These are phyloP conservation scores for Mortierella sp. DNA, from an alignment of 371 early-diverging fungal genomes.

Conservation along the genomic window DNA sequence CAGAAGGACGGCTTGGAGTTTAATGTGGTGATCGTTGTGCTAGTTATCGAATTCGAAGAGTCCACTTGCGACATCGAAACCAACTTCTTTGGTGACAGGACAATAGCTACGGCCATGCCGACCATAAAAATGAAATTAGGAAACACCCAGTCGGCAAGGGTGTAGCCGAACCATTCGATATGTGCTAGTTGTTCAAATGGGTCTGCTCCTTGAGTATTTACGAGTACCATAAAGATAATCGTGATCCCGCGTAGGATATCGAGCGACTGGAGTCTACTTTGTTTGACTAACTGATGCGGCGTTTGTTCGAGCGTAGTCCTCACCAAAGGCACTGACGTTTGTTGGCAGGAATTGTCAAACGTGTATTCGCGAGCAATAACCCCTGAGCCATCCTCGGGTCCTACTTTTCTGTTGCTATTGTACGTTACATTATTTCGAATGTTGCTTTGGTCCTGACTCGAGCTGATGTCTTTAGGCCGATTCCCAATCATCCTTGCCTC, in stretches of 20 bases:
- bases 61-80: background rate
- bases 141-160: constrained; percentile 63
- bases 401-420: background rate
- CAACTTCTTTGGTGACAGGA: constrained; percentile 28
- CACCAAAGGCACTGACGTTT: background rate
- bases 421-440: background rate
- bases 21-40: background rate
- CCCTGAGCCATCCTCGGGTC: background rate
- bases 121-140: constrained; percentile 64
- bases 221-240: constrained; percentile 62
- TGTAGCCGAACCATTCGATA: constrained; percentile 61
- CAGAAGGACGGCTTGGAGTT: background rate
- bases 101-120: constrained; percentile 59
- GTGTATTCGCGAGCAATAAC: background rate
- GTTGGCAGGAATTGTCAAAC: background rate
- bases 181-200: constrained; percentile 52
- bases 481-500: constrained; percentile 33
- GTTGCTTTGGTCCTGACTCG: background rate
- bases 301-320: background rate
- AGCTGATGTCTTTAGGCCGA: background rate
- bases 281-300: background rate
- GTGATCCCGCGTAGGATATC: constrained; percentile 62
- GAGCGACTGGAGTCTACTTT: constrained; percentile 54
- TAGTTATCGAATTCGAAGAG: background rate
- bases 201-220: constrained; percentile 59